A percentile compares a stretch with the other conserved stretches of the same genome.
These are phyloP conservation scores for Fusarium albosuccineum DNA, from an alignment of 2,329 filamentous ascomycete genomes.

Conservation along the genomic window DNA sequence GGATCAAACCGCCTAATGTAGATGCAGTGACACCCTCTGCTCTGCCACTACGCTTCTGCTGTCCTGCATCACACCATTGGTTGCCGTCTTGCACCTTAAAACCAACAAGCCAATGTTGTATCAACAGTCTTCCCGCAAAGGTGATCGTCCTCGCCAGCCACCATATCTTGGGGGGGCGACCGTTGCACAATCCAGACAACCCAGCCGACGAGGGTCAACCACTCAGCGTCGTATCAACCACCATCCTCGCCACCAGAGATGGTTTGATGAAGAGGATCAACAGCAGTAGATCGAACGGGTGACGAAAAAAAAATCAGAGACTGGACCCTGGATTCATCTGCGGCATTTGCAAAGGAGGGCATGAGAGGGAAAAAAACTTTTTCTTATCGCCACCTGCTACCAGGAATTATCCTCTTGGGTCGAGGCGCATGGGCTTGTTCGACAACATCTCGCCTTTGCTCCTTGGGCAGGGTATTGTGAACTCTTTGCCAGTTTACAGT, in stretches of 20 bases:
- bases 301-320: constrained; percentile 23
- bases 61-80: constrained; percentile 41
- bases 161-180: constrained; percentile 39
- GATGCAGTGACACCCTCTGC: constrained; percentile 40
- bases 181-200: constrained; percentile 31
- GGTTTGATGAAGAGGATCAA: constrained; percentile 25
- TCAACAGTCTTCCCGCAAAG: constrained; percentile 27
- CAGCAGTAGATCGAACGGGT: constrained; percentile 31
- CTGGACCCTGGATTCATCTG: constrained; percentile 29
- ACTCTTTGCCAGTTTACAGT: constrained; percentile 8
- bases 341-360: constrained; percentile 20
- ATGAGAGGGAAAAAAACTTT: constrained; percentile 21
- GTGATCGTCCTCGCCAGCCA: constrained; percentile 30
- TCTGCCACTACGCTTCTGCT: constrained; percentile 23
- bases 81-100: constrained; percentile 32
- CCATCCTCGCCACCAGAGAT: constrained; percentile 34
- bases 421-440: neutral
- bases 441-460: neutral
- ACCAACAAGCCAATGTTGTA: constrained; percentile 37
- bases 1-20: constrained; percentile 36
- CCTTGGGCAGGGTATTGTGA: constrained; percentile 1
- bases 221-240: constrained; percentile 26
- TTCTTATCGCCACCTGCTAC: constrained; percentile 29
- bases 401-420: neutral
- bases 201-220: constrained; percentile 16